Evolutionary conservation across 805 yeast genomes (phyloP).

Genomic region (Yamadazyma olivae): DNA sequence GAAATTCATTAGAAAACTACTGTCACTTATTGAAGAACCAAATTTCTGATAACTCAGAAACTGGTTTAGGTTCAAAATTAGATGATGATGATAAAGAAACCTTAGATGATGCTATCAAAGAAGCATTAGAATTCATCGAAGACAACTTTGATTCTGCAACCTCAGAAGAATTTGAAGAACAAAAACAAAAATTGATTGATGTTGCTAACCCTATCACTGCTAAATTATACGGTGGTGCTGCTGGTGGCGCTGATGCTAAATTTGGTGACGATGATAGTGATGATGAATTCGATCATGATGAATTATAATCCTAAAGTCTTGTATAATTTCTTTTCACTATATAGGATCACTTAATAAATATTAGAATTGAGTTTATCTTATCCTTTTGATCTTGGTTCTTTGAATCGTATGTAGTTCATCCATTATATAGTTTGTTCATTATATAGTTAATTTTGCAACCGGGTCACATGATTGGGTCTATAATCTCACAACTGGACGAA

Average conservation of each 20-base stretch:
- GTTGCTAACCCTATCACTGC: slow-evolving; percentile 90
- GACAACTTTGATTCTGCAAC: slow-evolving; percentile 80
- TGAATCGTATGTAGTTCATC: too few species aligned
- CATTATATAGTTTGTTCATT: too few species aligned
- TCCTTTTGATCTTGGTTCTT: too few species aligned
- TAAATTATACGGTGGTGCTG: slow-evolving; percentile 61
- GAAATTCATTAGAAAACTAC: slow-evolving; percentile 45
- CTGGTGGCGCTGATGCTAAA: slow-evolving; percentile 37
- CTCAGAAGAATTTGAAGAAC: slow-evolving; percentile 90
- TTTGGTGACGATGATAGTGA: slow-evolving; percentile 43
- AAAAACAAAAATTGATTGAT: slow-evolving; percentile 72
- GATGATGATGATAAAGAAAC: slow-evolving; percentile 91
- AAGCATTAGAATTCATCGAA: slow-evolving; percentile 83
- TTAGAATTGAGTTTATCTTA: too few species aligned
- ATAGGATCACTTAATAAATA: too few species aligned
- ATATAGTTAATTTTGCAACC: not conserved
- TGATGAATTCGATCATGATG: slow-evolving; percentile 45
- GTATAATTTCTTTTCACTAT: too few species aligned
- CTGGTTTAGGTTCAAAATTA: slow-evolving; percentile 68
- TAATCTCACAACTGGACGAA: slow-evolving; percentile 2
- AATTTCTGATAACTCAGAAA: slow-evolving; percentile 33
- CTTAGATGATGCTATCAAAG: slow-evolving; percentile 81
- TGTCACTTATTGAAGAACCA: slow-evolving; percentile 47
- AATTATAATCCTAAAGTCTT: slow-evolving; percentile 34
- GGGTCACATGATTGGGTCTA: slow-evolving; percentile 1